Evolutionary conservation across 805 yeast species (phyloP), one percentile per base, ranked within the genome.

Genomic region (Yarrowia deformans): DNA sequence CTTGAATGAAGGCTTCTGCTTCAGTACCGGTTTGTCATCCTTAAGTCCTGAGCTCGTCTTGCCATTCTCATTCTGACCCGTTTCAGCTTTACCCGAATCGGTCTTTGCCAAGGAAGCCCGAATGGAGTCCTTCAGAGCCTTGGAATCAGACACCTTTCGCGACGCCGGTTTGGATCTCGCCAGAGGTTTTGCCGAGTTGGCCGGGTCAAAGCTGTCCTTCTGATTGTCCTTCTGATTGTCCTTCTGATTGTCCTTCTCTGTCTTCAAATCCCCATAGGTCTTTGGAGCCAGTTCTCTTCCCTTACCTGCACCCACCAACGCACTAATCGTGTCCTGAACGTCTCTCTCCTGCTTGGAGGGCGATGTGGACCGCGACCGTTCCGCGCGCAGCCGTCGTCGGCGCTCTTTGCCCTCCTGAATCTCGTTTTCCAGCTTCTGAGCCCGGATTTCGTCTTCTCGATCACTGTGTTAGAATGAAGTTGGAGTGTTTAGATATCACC

Each of bases 401-500:
- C 77, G 54, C 45, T 70, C 71, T 35, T 77, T 67, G 35, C 78
- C 77, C n/a, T 73, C 77, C 43, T 71, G 70, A 37, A 76, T 75
- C 54, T 75, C 77, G 37, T 70, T 70, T 52, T 76, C 78, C 66
- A 76, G 69, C 49, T 73, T 72, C 56, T 72, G 71, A 14, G 78
- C 75, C 32, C 78, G 73, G 18, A 73, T 68, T 43, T 75, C 77
- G 69, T 76, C 78, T 66, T 76, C 78, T 16, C 75, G 74, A 43
- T 73, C 72, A 13, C 75, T 73, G 43, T 14, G 60, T 60, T 66
- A 40, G 43, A 42, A 13, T 50, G 5, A 32, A 16, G 35, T 32
- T 16, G n/a, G 12, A 16, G 10, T 14, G 18, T 16, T 8, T n/a
- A n/a, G n/a, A n/a, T n/a, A n/a, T n/a, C n/a, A n/a, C n/a, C n/a